These are phyloP conservation scores for Lactarius indigo DNA, from an alignment of 768 basidiomycete genomes.

Conservation along the genomic window DNA sequence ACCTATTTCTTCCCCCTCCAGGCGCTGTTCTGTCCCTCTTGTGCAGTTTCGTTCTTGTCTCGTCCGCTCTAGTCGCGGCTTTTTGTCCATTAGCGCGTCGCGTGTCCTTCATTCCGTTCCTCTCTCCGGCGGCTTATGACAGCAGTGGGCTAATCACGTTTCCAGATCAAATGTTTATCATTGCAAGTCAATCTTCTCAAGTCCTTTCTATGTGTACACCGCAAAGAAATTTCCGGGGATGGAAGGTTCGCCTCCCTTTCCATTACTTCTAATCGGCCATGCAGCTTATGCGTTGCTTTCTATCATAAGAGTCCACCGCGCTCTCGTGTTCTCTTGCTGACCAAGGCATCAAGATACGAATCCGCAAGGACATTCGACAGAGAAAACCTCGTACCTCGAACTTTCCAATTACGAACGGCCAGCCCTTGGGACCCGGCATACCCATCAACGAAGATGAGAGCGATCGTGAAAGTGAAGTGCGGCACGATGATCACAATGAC, in stretches of 20 bases:
- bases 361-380: conserved; percentile 86
- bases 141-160: background rate
- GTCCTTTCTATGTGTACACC: conserved; percentile 91
- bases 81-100: conserved; percentile 14
- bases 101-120: conserved; percentile 18
- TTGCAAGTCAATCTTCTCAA: conserved; percentile 86
- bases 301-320: conserved; percentile 70
- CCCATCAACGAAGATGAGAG: conserved; percentile 24
- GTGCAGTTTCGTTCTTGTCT: conserved; percentile 8
- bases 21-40: background rate
- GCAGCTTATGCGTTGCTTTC: conserved; percentile 8
- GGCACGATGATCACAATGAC: conserved; percentile 19
- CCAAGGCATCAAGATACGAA: conserved; percentile 93
- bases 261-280: background rate
- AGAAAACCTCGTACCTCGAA: conserved; percentile 51
- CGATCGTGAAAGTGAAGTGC: conserved; percentile 23
- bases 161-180: conserved; percentile 78
- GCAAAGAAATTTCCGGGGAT: conserved; percentile 97
- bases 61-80: conserved; percentile 7
- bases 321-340: conserved; percentile 90
- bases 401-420: conserved; percentile 20
- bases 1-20: background rate
- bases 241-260: conserved; percentile 59
- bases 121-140: background rate
- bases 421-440: conserved; percentile 15